phyloP scores from a whole-genome alignment of 257 asterid species.

The Salvia rosmarinus region DNA sequence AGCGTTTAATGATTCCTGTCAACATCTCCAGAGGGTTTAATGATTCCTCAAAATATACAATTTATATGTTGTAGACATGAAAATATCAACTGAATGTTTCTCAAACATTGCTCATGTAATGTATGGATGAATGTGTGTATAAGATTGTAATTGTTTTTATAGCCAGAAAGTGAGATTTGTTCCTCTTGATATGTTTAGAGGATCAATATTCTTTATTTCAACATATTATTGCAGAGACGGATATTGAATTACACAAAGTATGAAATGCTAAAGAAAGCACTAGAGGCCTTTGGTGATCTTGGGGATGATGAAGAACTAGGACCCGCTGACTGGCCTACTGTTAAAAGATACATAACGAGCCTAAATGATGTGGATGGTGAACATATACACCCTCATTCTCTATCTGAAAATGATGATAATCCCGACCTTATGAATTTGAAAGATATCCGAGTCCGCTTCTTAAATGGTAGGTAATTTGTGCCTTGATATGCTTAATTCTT shows the following conservation, averaged over 20 bases:
- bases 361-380: constrained; percentile 74
- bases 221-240: constrained; percentile 59
- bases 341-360: constrained; percentile 70
- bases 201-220: constrained; percentile 8
- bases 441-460: constrained; percentile 84
- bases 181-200: constrained; percentile 9
- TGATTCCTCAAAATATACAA: constrained; percentile 1
- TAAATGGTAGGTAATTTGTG: constrained; percentile 65
- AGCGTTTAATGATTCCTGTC: background rate
- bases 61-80: background rate
- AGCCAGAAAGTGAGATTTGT: background rate
- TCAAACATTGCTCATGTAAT: background rate
- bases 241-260: constrained; percentile 76
- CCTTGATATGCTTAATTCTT: constrained; percentile 29
- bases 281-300: constrained; percentile 86
- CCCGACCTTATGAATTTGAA: constrained; percentile 62
- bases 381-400: constrained; percentile 60
- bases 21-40: constrained; percentile 5
- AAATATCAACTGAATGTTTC: constrained; percentile 6
- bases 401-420: constrained; percentile 50
- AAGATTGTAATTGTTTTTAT: constrained; percentile 10
- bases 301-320: constrained; percentile 98
- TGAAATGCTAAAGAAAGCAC: constrained; percentile 96
- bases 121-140: constrained; percentile 12
- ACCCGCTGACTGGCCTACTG: constrained; percentile 94